These are phyloP conservation scores for Chlamydomonas schloesseri DNA, from an alignment of 139 green algal species.

Conservation along the genomic window DNA sequence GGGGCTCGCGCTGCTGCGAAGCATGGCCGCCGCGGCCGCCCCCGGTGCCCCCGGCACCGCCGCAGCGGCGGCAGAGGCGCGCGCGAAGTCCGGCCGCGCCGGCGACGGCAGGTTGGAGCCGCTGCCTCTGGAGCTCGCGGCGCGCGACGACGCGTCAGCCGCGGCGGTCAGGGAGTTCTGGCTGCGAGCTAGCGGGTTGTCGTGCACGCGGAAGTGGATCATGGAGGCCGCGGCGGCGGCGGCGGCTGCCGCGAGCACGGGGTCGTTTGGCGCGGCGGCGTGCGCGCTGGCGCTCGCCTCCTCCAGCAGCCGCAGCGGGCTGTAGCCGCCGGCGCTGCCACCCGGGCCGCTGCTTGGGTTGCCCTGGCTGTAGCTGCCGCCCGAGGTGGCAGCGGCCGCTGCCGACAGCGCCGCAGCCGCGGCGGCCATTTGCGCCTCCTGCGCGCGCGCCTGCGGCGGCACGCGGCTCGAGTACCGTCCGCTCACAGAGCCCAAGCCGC, in stretches of 20 bases:
- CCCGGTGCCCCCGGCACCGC: too few species aligned
- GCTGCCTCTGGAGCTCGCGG: neutral
- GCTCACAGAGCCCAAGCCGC: neutral
- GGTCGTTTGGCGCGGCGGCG: neutral
- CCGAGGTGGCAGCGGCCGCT: neutral
- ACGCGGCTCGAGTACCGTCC: too few species aligned
- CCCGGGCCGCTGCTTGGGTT: neutral
- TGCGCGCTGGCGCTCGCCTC: neutral
- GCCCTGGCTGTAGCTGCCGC: neutral
- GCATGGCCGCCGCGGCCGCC: too few species aligned
- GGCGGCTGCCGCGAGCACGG: neutral
- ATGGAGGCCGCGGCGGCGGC: neutral
- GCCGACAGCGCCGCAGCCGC: constrained; percentile 13
- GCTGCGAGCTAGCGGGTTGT: constrained; percentile 19
- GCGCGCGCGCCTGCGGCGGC: neutral
- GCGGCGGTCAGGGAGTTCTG: neutral
- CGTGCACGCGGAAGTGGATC: neutral
- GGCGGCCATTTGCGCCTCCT: constrained; percentile 30
- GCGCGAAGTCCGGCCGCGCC: too few species aligned
- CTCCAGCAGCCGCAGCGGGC: neutral
- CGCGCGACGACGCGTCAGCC: neutral
- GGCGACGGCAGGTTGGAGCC: too few species aligned
- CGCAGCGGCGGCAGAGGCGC: too few species aligned
- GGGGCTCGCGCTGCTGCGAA: too few species aligned
- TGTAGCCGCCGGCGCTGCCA: neutral